Base-by-base conservation (phyloP, 2,329 filamentous ascomycete genomes). In the Xylariaceae sp. region DNA sequence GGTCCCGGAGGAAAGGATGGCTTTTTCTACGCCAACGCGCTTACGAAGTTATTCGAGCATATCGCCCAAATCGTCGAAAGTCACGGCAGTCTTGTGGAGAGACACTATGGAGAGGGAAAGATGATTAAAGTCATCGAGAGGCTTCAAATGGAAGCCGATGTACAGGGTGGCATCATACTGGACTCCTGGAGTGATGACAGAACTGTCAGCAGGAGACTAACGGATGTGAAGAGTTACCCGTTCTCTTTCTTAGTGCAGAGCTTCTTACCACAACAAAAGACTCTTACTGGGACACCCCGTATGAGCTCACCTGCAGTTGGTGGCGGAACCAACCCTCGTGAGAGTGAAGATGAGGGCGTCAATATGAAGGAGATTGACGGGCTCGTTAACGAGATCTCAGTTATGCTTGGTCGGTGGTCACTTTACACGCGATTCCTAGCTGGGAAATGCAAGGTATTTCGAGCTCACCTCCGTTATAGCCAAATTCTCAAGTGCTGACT, bases 191-290 rank as follows among this genome's bases (percentile, higher is more conserved):
- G 87, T 57, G 94, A 99, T 65, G 93, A 97, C 71, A 84, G 92
- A 60, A 83, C 80, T 61, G 85, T 99, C 52, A 89, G 93, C 70
- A 85, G 93, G 67, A 90, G 88, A 70, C 79, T 99, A 62, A 97
- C 90, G 2, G 94, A 99, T 69, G 90, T 96, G 73, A 97, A 95
- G 76, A 96, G 92, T 57, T 99, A 99, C 71, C 92, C 94, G 0
- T 99, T 96, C 73, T 96, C 92, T 0, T 99, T 99, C 71, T 78
- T 99, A 50, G 92, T 97, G 0, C 92, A 97, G 74, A 97, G 92
- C 76, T 97, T 96, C 72, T 73, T 96, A 51, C 86, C 90, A 0
- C 79, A 83, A 35, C 88, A 90, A 59, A 87, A 87, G 61, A 78
- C 83, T 4, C 74, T 80, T 47, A 67, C 71, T 9, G 84, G 84